phyloP scores from a whole-genome alignment of 495 filamentous ascomycete species.

The Neurospora africana region DNA sequence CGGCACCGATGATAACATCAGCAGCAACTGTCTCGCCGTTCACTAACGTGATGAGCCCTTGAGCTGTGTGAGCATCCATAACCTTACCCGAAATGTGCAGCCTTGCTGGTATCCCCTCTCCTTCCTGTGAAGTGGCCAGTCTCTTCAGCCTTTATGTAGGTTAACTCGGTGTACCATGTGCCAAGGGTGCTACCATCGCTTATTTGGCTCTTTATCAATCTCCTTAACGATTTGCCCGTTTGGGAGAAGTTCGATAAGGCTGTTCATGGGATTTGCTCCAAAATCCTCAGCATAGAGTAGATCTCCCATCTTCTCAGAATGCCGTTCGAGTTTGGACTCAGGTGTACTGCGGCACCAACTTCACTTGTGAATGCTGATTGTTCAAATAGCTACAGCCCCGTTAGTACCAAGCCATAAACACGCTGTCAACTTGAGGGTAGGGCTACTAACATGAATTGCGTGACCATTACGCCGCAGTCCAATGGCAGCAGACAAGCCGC shows the following conservation, averaged over 20 bases:
- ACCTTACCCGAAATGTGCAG: constrained; percentile 37
- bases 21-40: constrained; percentile 22
- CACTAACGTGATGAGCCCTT: constrained; percentile 31
- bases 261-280: constrained; percentile 22
- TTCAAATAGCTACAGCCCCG: constrained; percentile 39
- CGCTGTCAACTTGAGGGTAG: neutral
- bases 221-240: constrained; percentile 18
- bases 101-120: constrained; percentile 26
- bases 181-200: constrained; percentile 40
- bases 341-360: constrained; percentile 44
- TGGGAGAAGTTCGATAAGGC: constrained; percentile 26
- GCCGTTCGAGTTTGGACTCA: constrained; percentile 45
- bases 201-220: constrained; percentile 27
- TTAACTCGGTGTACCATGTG: constrained; percentile 41
- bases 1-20: constrained; percentile 32
- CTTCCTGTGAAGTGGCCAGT: constrained; percentile 28
- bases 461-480: constrained; percentile 44
- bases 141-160: constrained; percentile 38
- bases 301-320: constrained; percentile 36
- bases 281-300: constrained; percentile 20
- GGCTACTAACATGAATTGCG: constrained; percentile 32
- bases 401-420: constrained; percentile 1
- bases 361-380: constrained; percentile 43
- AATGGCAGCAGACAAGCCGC: constrained; percentile 44
- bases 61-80: constrained; percentile 31